These are phyloP conservation scores for Fusarium neocosmosporiellum DNA, from an alignment of 2,329 filamentous ascomycete species.

Conservation along the genomic window DNA sequence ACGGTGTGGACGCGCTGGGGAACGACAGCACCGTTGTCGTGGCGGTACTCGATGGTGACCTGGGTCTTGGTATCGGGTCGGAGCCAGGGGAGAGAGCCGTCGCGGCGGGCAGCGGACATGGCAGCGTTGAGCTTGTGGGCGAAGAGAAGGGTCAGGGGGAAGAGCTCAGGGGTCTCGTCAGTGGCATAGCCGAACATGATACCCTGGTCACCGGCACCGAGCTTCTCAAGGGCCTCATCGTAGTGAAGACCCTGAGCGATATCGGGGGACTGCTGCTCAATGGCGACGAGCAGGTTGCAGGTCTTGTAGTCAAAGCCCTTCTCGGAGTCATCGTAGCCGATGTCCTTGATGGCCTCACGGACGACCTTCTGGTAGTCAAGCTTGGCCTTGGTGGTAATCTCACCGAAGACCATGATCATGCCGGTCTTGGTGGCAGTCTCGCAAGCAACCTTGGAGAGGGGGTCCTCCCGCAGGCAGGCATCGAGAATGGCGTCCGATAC, in stretches of 20 bases:
- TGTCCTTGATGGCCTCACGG: slow-evolving; percentile 95
- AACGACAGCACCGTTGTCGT: slow-evolving; percentile 93
- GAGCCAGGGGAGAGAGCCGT: slow-evolving; percentile 92
- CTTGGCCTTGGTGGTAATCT: slow-evolving; percentile 96
- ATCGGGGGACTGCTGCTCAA: slow-evolving; percentile 99
- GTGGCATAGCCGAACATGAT: slow-evolving; percentile 99
- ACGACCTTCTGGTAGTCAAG: slow-evolving; percentile 99
- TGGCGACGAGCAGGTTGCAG: slow-evolving; percentile 96
- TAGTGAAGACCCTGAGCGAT: slow-evolving; percentile 99
- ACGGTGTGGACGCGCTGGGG: slow-evolving; percentile 95
- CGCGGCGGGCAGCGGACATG: slow-evolving; percentile 89
- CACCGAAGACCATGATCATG: slow-evolving; percentile 99
- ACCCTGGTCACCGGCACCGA: slow-evolving; percentile 99
- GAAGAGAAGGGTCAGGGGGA: slow-evolving; percentile 92
- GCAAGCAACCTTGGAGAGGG: slow-evolving; percentile 98
- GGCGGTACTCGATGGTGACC: slow-evolving; percentile 98
- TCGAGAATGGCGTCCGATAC: slow-evolving; percentile 98
- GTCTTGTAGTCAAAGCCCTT: slow-evolving; percentile 99
- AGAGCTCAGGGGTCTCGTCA: slow-evolving; percentile 97
- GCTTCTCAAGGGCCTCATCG: slow-evolving; percentile 95
- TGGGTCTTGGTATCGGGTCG: slow-evolving; percentile 99
- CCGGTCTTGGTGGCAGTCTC: slow-evolving; percentile 99
- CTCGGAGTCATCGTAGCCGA: slow-evolving; percentile 94
- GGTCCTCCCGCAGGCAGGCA: slow-evolving; percentile 94
- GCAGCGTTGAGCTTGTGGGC: slow-evolving; percentile 97